Evolutionary conservation across 179 eudicot species (phyloP).

Genomic region (Spinacia oleracea): DNA sequence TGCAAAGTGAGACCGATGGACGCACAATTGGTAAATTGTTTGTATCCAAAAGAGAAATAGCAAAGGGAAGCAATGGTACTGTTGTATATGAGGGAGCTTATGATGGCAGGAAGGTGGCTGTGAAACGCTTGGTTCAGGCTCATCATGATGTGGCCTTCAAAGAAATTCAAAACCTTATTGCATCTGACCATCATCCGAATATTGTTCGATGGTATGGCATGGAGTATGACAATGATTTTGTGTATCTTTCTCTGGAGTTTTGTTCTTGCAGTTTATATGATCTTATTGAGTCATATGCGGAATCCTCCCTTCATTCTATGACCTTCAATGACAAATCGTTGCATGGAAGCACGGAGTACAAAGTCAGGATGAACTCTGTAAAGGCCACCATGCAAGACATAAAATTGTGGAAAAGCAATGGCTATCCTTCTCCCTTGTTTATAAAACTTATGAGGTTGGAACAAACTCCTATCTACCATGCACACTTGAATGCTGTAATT

Average conservation of each 20-base stretch:
- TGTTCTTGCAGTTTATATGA: slow-evolving; percentile 82
- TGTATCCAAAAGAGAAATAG: slow-evolving; percentile 69
- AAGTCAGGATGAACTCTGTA: slow-evolving; percentile 38
- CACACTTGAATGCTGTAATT: slow-evolving; percentile 2
- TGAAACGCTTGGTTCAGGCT: slow-evolving; percentile 84
- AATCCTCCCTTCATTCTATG: slow-evolving; percentile 31
- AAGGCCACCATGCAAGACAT: slow-evolving; percentile 51
- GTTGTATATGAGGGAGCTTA: slow-evolving; percentile 86
- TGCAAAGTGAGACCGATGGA: slow-evolving; percentile 45
- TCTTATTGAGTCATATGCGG: slow-evolving; percentile 53
- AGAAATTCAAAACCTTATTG: slow-evolving; percentile 86
- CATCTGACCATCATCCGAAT: slow-evolving; percentile 83
- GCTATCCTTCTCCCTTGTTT: slow-evolving; percentile 72
- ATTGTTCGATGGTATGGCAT: slow-evolving; percentile 87
- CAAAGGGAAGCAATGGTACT: slow-evolving; percentile 95
- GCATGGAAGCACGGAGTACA: slow-evolving; percentile 38
- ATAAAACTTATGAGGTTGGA: slow-evolving; percentile 78
- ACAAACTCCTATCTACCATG: slow-evolving; percentile 11
- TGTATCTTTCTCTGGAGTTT: slow-evolving; percentile 78
- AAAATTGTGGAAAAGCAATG: slow-evolving; percentile 64
- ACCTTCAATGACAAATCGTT: slow-evolving; percentile 30
- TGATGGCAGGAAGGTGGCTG: slow-evolving; percentile 91
- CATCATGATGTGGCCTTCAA: slow-evolving; percentile 82
- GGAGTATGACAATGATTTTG: slow-evolving; percentile 86
- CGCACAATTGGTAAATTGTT: slow-evolving; percentile 65